Conservation (phyloP, 1,139 yeast genomes). For the Pichia sp. region DNA sequence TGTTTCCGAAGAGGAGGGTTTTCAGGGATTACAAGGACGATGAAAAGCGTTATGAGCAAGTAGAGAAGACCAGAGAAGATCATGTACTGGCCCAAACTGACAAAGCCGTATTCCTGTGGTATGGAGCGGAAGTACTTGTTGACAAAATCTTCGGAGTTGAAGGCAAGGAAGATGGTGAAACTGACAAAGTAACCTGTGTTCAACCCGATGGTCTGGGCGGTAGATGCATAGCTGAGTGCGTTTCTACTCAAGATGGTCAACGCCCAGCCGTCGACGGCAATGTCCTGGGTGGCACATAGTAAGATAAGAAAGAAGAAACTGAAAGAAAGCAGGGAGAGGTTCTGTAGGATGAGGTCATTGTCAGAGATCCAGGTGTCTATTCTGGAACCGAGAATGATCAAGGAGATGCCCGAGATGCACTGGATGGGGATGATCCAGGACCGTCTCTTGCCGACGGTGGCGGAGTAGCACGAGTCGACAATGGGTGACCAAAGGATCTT, state of each 20-base stretch:
- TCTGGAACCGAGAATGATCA: constrained; percentile 58
- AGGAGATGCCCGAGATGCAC: constrained; percentile 62
- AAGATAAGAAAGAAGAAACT: constrained; percentile 75
- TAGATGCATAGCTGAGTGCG: constrained; percentile 88
- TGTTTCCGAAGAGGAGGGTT: constrained; percentile 42
- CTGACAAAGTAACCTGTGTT: constrained; percentile 90
- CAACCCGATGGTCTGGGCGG: constrained; percentile 94
- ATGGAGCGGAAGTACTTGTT: constrained; percentile 67
- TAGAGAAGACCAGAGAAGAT: constrained; percentile 74
- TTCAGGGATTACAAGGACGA: constrained; percentile 59
- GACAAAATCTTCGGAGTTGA: constrained; percentile 89
- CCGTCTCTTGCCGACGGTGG: constrained; percentile 71
- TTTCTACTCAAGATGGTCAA: constrained; percentile 75
- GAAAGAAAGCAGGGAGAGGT: constrained; percentile 48
- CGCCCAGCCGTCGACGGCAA: constrained; percentile 99
- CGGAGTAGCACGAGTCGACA: constrained; percentile 79
- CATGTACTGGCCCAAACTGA: constrained; percentile 72
- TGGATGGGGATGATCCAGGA: constrained; percentile 97
- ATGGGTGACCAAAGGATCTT: constrained; percentile 94
- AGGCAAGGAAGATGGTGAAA: constrained; percentile 85
- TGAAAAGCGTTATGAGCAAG: constrained; percentile 59
- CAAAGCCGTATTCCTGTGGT: constrained; percentile 63
- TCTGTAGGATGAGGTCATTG: constrained; percentile 44
- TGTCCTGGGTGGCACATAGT: constrained; percentile 95
- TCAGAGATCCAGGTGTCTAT: constrained; percentile 52